Percentiles rank a stretch among this genome's conserved stretches.
These are phyloP conservation scores for Colletotrichum camelliae DNA, from an alignment of 2,329 filamentous ascomycete genomes.

Conservation along the genomic window DNA sequence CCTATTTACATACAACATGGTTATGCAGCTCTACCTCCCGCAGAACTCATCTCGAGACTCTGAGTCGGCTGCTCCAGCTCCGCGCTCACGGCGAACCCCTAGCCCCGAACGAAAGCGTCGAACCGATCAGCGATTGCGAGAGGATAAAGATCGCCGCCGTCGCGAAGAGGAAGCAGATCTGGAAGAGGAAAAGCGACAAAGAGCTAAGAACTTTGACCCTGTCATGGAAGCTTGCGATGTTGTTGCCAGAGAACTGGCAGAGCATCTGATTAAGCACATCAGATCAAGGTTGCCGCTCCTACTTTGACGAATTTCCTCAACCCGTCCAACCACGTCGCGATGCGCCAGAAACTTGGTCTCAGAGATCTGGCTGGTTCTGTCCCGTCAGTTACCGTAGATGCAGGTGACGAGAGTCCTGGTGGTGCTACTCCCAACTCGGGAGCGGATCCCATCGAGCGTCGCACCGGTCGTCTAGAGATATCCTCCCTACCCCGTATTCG, in stretches of 20 bases:
- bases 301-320: constrained; percentile 82
- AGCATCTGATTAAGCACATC: constrained; percentile 88
- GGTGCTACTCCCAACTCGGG: constrained; percentile 70
- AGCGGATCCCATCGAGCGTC: constrained; percentile 65
- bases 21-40: constrained; percentile 75
- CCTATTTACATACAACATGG: constrained; percentile 91
- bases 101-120: constrained; percentile 37
- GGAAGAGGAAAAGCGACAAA: constrained; percentile 87
- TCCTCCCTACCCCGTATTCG: constrained; percentile 76
- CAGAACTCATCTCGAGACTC: constrained; percentile 20
- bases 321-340: constrained; percentile 79
- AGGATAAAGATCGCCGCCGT: constrained; percentile 68
- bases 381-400: constrained; percentile 59
- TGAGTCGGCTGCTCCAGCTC: constrained; percentile 24
- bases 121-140: constrained; percentile 60
- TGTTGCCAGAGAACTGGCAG: constrained; percentile 79
- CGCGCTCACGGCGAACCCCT: constrained; percentile 36
- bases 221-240: constrained; percentile 81
- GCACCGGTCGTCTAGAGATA: constrained; percentile 63
- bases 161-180: constrained; percentile 81
- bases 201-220: constrained; percentile 90
- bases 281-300: constrained; percentile 86
- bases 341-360: constrained; percentile 75
- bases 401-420: constrained; percentile 66
- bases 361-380: constrained; percentile 33